These are phyloP conservation scores for Ascoidea tarda DNA, from an alignment of 805 yeast genomes.

Conservation along the genomic window DNA sequence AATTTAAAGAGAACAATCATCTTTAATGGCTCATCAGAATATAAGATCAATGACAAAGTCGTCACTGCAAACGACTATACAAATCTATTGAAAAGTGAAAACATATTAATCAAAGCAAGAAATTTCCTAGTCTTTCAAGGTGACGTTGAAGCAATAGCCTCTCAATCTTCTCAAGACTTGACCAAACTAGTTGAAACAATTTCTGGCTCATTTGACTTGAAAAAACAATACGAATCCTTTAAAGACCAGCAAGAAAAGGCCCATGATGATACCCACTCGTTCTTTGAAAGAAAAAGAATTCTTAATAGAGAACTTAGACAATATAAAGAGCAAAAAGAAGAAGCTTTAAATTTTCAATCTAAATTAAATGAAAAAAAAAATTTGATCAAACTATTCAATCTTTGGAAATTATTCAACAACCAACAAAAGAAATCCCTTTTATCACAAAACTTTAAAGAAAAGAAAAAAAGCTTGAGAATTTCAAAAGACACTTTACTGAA, in stretches of 20 bases:
- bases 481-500: constrained; percentile 20
- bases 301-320: constrained; percentile 63
- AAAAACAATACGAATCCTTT: constrained; percentile 50
- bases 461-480: constrained; percentile 15
- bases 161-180: constrained; percentile 69
- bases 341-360: constrained; percentile 51
- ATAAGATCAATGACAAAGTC: constrained; percentile 43
- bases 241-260: constrained; percentile 53
- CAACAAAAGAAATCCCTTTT: constrained; percentile 21
- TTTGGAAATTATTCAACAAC: constrained; percentile 56
- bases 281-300: constrained; percentile 56
- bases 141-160: constrained; percentile 86
- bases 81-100: constrained; percentile 53
- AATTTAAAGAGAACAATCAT: constrained; percentile 51
- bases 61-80: constrained; percentile 58
- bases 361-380: constrained; percentile 34
- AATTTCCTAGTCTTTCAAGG: constrained; percentile 95
- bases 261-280: constrained; percentile 44
- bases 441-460: constrained; percentile 12
- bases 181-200: constrained; percentile 66
- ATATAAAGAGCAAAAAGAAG: constrained; percentile 61
- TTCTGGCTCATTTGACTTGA: constrained; percentile 64
- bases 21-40: constrained; percentile 47
- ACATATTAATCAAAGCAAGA: constrained; percentile 75
- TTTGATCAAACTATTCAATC: constrained; percentile 31